Evolutionary conservation across 306 rosid species (phyloP), one percentile per base, ranked within the genome.

Genomic region (Echinosophora koreensis): DNA sequence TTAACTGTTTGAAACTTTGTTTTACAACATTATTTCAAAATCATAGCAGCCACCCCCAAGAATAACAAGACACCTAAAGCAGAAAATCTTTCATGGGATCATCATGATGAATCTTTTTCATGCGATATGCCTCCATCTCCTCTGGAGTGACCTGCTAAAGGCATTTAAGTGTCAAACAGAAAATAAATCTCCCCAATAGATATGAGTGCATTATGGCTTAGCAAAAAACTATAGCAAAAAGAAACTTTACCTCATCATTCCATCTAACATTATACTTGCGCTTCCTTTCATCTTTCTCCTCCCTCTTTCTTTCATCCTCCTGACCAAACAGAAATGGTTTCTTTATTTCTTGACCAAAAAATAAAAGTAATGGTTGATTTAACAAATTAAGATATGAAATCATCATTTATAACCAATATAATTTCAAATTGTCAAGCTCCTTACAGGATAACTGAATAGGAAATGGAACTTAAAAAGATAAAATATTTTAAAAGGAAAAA

Each of bases 281-380:
- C 69, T 91, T 89, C 66, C 90, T 84, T 65, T 89, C 94, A 35
- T 89, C 89, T 77, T 66, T 88, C 85, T 88, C 97, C 75, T 89
- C 94, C 54, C 57, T 80, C 81, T 69, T 90, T 49, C 86, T 87
- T 73, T 82, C 79, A 17, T 86, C 89, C 92, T 90, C 90, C 90
- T 82, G 77, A 15, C n/a, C 46, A 49, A 69, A 50, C 72, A 62
- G 42, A 18, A 78, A 51, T 16, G 11, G 41, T 28, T 38, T 8
- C 9, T 39, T 39, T 6, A 39, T 39, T 39, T 0, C 44, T 6
- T 10, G 0, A 1, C 44, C 8, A 1, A 39, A 2, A 18, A 78
- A 51, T 34, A 8, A 22, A 17, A n/a, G n/a, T n/a, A n/a, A n/a
- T n/a, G n/a, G n/a, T n/a, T 38, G 39, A 30, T 68, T 54, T 49